phyloP scores from a whole-genome alignment of 192 early-diverging fungal genomes.

The Coemansia sp. region DNA sequence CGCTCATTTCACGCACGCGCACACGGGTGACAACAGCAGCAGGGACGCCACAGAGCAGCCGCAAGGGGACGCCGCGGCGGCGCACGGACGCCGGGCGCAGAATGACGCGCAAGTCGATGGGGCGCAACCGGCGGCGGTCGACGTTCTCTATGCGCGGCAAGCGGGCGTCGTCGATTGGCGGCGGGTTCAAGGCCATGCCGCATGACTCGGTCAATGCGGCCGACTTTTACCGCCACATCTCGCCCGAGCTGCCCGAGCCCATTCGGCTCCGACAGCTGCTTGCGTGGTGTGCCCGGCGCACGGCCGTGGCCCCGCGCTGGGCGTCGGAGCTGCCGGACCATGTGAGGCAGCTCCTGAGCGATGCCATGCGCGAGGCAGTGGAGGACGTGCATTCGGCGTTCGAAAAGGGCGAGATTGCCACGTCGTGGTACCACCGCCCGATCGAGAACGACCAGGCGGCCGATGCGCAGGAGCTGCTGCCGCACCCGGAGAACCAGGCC shows the following conservation, averaged over 20 bases:
- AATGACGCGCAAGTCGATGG: constrained; percentile 22
- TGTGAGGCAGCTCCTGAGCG: constrained; percentile 16
- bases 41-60: neutral
- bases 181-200: constrained; percentile 53
- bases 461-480: constrained; percentile 4
- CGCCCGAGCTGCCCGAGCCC: constrained; percentile 60
- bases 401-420: constrained; percentile 34
- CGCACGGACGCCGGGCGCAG: neutral
- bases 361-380: constrained; percentile 25
- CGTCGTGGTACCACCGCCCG: constrained; percentile 47
- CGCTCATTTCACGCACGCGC: constrained; percentile 39
- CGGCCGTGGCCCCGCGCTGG: constrained; percentile 4
- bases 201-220: constrained; percentile 52
- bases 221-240: constrained; percentile 64
- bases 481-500: constrained; percentile 39
- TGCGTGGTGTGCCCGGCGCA: constrained; percentile 57
- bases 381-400: constrained; percentile 45
- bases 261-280: constrained; percentile 62
- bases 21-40: neutral
- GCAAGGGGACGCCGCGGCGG: constrained; percentile 2
- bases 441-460: neutral
- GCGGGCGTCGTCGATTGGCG: constrained; percentile 54
- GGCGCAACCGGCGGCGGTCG: constrained; percentile 44
- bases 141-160: constrained; percentile 54
- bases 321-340: constrained; percentile 9